Base-by-base conservation (phyloP, 768 basidiomycete species). In the Suillus decipiens region DNA sequence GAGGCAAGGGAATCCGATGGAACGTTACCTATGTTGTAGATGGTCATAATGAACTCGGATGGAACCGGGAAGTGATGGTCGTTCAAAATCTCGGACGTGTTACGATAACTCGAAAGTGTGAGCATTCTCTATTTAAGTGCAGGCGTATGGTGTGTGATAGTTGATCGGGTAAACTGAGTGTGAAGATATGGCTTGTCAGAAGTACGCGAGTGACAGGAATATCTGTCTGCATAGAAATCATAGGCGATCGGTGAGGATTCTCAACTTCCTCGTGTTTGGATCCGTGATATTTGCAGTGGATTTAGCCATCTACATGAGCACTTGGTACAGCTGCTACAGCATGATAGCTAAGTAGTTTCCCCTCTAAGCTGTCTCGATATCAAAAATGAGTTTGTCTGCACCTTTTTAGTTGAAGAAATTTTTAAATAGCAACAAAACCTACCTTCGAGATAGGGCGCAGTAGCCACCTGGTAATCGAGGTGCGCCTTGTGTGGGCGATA, bases 311-410 rank as follows among this genome's bases (percentile, higher is more conserved):
- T 14, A 42, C 15, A 66, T 53, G 45, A 34, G 5, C 15, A 48
- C 48, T 24, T 60, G 31, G 58, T 28, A 28, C 28, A 28, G 28
- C 28, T 28, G n/a, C n/a, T 31, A 39, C 37, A 19, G 9, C 17
- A 57, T 39, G 36, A 19, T 61, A 56, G 12, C 12, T 31, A 28
- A 17, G 28, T 17, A 28, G 24, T 22, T 34, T 51, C 36, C 34
- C 34, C 19, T 59, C 66, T 61, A 61, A 19, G 66, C 54, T 15
- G 58, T 51, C 57, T 69, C 15, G n/a, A 72, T 66, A 45, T 73
- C 70, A 51, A 67, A 74, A 51, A 72, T 67, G 6, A 74, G 33
- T 59, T 61, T 63, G 19, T 75, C 72, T 72, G 39, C 9, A 37
- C 54, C 59, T 19, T 15, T 10, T 59, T 9, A 6, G 36, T 53